Base-by-base conservation (phyloP, 2,329 filamentous ascomycete species). In the Waltergamsia citrina region DNA sequence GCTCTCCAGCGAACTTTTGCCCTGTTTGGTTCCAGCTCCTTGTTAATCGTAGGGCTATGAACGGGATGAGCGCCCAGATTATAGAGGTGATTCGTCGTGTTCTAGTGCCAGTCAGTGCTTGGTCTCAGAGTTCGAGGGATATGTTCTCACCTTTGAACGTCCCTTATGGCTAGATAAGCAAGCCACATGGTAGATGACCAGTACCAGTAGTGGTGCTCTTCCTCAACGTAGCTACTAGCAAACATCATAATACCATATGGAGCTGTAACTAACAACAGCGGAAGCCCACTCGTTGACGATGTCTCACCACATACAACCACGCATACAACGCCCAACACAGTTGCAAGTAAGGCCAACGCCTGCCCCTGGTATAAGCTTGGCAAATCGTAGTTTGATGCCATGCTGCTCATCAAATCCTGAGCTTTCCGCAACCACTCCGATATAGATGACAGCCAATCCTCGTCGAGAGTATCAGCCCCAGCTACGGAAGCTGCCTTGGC, bases 151-250 rank as follows among this genome's bases (percentile, higher is more conserved):
- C 57, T 57, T 37, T 50, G 52, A 29, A 65, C 59, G 48, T 61
- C 58, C 43, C 63, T 68, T 27, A 71, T 42, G 21, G 63, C 65
- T 10, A 81, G 58, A 20, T 67, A 62, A 2, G 65, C 57, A 21
- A 82, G 51, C 84, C 84, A 93, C 6, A 75, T 71, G 0, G 81
- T 78, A 0, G 81, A 73, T 2, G 76, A 60, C 87, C 90, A 96
- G 59, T 98, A 96, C 92, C 92, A 98, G 53, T 94, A 95, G 45
- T 96, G 86, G 32, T 98, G 92, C 55, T 98, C 92, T 59, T 98
- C 92, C 57, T 98, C 92, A 3, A 98, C 86, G 54, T 92, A 98
- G 50, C 88, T 96, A 53, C 85, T 94, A 8, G 88, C 90, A 59
- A 96, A 96, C 88, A 96, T 96, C 77, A 95, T 93, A 24, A 75